Conservation (phyloP, 2,329 filamentous ascomycete genomes). For the Leptodontidium sp. region DNA sequence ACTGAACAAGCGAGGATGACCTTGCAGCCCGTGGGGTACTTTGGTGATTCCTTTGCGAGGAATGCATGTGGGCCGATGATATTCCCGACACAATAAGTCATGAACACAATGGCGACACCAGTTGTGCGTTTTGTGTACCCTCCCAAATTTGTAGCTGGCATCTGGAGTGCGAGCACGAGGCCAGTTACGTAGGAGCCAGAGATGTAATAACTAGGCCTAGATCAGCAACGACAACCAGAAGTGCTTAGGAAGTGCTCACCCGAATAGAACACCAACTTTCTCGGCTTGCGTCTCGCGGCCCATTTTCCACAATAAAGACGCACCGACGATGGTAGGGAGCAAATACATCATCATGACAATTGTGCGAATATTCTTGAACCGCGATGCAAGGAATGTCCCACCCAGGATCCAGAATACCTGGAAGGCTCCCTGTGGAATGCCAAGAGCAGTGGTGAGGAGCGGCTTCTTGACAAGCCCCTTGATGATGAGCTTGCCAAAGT, state of each 20-base stretch:
- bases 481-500: conserved; percentile 64
- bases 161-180: conserved; percentile 61
- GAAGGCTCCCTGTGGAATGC: conserved; percentile 62
- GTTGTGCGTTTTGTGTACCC: conserved; percentile 57
- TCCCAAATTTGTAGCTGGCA: conserved; percentile 53
- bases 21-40: conserved; percentile 60
- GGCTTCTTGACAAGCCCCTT: conserved; percentile 56
- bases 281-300: conserved; percentile 32
- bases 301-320: conserved; percentile 44
- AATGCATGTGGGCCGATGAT: conserved; percentile 62
- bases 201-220: conserved; percentile 40
- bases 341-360: conserved; percentile 45
- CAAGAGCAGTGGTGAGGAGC: conserved; percentile 58
- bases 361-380: conserved; percentile 59
- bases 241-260: conserved; percentile 15
- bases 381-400: conserved; percentile 60
- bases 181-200: conserved; percentile 57
- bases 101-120: conserved; percentile 53
- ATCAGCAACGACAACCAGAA: neutral
- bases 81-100: conserved; percentile 29
- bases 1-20: conserved; percentile 57
- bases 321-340: conserved; percentile 45
- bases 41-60: conserved; percentile 54
- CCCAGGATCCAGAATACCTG: conserved; percentile 62
- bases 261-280: conserved; percentile 45